Conservation (phyloP, 352 stramenopile genomes). For the Phytopythium oedochilum region DNA sequence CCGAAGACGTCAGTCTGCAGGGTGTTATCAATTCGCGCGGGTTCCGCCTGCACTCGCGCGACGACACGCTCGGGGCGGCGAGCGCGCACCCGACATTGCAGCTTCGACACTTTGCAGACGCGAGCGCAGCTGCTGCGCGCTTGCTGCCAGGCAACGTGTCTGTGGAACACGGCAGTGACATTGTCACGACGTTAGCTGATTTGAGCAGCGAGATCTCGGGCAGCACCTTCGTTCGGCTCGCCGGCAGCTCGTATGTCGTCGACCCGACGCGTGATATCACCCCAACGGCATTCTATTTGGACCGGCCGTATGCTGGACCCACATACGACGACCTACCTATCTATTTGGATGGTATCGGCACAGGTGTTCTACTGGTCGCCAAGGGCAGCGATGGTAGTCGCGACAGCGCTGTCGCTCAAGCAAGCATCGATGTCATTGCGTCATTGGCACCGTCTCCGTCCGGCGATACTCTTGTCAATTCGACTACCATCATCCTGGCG, state of each 20-base stretch:
- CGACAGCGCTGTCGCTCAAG: constrained; percentile 2
- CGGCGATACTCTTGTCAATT: constrained; percentile 6
- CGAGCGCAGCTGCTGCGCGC: constrained; percentile 19
- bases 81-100: constrained; percentile 30
- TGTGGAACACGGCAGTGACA: constrained; percentile 37
- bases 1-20: constrained; percentile 42
- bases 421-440: constrained; percentile 34
- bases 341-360: constrained; percentile 42
- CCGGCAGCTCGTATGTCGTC: constrained; percentile 44
- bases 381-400: constrained; percentile 22
- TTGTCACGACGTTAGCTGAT: constrained; percentile 34
- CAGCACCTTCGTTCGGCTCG: constrained; percentile 45
- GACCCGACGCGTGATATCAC: constrained; percentile 26
- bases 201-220: constrained; percentile 24
- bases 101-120: constrained; percentile 50
- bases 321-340: constrained; percentile 48
- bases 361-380: constrained; percentile 28
- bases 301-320: constrained; percentile 39
- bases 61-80: constrained; percentile 30
- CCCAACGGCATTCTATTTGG: constrained; percentile 33
- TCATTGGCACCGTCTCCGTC: constrained; percentile 1
- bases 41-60: constrained; percentile 37
- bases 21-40: constrained; percentile 40
- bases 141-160: constrained; percentile 43
- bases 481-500: constrained; percentile 32